Base-by-base conservation (phyloP, 305 asterid species). In the Fraxinus sp. region DNA sequence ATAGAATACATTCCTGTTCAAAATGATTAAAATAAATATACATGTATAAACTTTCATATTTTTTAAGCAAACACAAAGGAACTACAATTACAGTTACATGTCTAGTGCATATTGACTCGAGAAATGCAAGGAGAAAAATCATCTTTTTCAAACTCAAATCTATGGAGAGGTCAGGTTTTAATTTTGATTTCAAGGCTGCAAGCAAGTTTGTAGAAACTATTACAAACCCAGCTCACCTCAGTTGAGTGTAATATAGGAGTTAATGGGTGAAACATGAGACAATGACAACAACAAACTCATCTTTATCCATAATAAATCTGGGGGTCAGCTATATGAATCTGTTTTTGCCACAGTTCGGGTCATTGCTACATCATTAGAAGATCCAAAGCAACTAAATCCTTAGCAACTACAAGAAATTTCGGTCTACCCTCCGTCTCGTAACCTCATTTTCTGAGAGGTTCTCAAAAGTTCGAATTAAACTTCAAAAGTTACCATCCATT, bases 1-100 rank as follows among this genome's bases (percentile, higher is more conserved):
- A 96, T 92, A n/a, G 97, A 82, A 89, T 88, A 96, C 75, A 89
- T 86, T 83, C 98, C 99, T 96, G 97, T 90, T 3, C 33, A 82
- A 13, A 22, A 43, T 75, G 33, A 66, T 76, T 30, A 28, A 30
- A 41, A 18, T 28, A 0, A 41, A 71, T 28, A 13, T 4, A 28
- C n/a, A 66, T 26, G 36, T 22, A 66, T 22, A 66, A 59, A 2
- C 5, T 7, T 59, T 7, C 32, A 59, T 59, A 59, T 20, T 59
- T 59, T 59, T 59, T 20, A 7, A 59, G 70, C 70, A 59, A 59
- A 59, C 30, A 20, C 70, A 22, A n/a, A n/a, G 30, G 70, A 20
- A 20, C 70, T 59, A 59, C 30, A 59, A 59, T 59, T 20, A 59
- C 70, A 20, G 70, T 59, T 59, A 7, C 70, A 20, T 7, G 70